These are phyloP conservation scores for Centaurea solstitialis DNA, from an alignment of 129 eudicot genomes.

Conservation along the genomic window DNA sequence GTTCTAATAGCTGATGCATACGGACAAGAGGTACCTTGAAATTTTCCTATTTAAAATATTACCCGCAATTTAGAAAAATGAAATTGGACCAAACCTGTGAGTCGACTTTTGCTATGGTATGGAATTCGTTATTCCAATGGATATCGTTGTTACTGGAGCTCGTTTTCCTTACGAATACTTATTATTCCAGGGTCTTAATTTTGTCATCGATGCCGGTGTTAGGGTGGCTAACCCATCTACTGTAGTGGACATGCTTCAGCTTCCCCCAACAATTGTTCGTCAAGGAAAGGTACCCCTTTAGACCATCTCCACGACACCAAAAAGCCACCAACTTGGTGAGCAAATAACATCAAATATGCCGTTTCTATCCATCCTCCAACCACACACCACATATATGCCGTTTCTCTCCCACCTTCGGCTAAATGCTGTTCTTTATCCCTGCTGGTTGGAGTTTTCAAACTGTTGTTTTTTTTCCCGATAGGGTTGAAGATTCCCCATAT, in stretches of 20 bases:
- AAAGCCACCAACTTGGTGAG: background rate
- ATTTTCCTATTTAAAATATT: background rate
- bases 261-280: conserved; percentile 59
- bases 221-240: conserved; percentile 95
- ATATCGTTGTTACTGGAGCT: background rate
- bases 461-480: background rate
- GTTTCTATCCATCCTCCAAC: background rate
- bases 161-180: conserved; percentile 6
- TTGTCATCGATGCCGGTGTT: conserved; percentile 84
- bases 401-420: background rate
- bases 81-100: background rate
- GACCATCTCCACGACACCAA: background rate
- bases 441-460: background rate
- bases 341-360: background rate
- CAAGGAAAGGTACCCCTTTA: conserved; percentile 69
- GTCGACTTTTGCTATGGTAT: background rate
- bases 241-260: conserved; percentile 83
- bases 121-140: background rate
- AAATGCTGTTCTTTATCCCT: background rate
- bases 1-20: conserved; percentile 82
- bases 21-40: conserved; percentile 62
- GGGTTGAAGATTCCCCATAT: background rate
- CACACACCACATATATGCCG: background rate
- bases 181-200: conserved; percentile 82
- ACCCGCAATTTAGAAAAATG: background rate